A percentile compares a stretch with the other conserved stretches of the same genome.
Evolutionary conservation across 257 asterid species (phyloP).

Genomic region (Solanum phureja): DNA sequence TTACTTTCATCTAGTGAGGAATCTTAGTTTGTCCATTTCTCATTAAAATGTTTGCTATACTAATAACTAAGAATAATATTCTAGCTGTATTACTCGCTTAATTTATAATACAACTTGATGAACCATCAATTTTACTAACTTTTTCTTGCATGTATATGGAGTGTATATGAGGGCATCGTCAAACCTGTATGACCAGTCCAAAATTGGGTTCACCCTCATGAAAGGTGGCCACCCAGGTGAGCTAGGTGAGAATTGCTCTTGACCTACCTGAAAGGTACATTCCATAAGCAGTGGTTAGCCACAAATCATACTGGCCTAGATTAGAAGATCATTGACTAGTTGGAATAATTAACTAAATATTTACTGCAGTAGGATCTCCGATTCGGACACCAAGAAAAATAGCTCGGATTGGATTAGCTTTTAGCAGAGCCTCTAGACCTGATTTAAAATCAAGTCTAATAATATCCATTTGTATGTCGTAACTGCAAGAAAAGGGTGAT

Average conservation of each 20-base stretch:
- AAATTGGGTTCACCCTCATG: slow-evolving; percentile 94
- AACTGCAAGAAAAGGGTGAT: slow-evolving; percentile 31
- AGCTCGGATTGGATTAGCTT: slow-evolving; percentile 68
- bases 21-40: not conserved
- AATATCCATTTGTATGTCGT: slow-evolving; percentile 71
- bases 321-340: not conserved
- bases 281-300: not conserved
- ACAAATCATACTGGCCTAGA: not conserved
- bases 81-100: not conserved
- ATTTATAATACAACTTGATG: not conserved
- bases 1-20: not conserved
- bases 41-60: not conserved
- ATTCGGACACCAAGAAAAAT: slow-evolving; percentile 91
- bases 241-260: slow-evolving; percentile 93
- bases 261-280: slow-evolving; percentile 58
- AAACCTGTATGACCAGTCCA: slow-evolving; percentile 97
- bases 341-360: not conserved
- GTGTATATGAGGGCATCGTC: not conserved
- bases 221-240: slow-evolving; percentile 96
- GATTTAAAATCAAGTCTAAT: slow-evolving; percentile 84
- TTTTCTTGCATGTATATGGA: not conserved
- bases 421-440: slow-evolving; percentile 77
- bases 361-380: slow-evolving; percentile 96
- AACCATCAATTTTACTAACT: not conserved
- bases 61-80: not conserved